Percentiles rank a stretch among this genome's conserved stretches.
These are phyloP conservation scores for Globisporangium sylvaticum DNA, from an alignment of 352 stramenopile genomes.

Conservation along the genomic window DNA sequence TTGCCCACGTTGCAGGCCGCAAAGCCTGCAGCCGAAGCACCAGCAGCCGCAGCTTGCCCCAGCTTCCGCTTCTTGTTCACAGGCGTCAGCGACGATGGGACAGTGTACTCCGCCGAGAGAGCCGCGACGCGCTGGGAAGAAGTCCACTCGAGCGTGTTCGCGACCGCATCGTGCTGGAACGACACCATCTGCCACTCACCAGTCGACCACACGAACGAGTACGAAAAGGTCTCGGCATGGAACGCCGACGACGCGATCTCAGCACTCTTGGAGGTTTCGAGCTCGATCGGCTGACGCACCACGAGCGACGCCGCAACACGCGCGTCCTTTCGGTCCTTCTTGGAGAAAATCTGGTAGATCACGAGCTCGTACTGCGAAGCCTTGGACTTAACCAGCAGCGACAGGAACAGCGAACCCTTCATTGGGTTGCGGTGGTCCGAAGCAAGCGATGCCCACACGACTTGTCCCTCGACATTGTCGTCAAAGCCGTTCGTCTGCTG, in stretches of 20 bases:
- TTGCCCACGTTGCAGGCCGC: conserved; percentile 37
- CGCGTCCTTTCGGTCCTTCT: conserved; percentile 33
- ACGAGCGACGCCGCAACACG: conserved; percentile 28
- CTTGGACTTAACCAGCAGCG: conserved; percentile 46
- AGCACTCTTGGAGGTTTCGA: conserved; percentile 10
- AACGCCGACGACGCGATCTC: conserved; percentile 47
- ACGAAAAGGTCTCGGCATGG: conserved; percentile 67
- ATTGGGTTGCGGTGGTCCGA: conserved; percentile 48
- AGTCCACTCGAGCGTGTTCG: conserved; percentile 34
- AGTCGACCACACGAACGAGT: conserved; percentile 55
- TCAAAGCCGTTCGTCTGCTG: conserved; percentile 1
- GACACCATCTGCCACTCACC: conserved; percentile 55
- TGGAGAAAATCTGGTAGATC: conserved; percentile 47
- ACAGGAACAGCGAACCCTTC: conserved; percentile 67
- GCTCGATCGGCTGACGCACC: conserved; percentile 27
- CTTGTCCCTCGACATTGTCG: conserved; percentile 18
- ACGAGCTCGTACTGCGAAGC: conserved; percentile 39
- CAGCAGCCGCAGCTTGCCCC: conserved; percentile 11
- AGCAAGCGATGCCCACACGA: conserved; percentile 54
- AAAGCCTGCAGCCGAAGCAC: conserved; percentile 19
- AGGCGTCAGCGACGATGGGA: conserved; percentile 16
- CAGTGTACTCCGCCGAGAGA: conserved; percentile 19
- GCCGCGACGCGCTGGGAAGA: conserved; percentile 38
- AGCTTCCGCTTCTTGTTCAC: conserved; percentile 73
- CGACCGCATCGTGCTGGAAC: conserved; percentile 47